Evolutionary conservation across 129 eudicot species (phyloP).

Genomic region (Kitagawia praeruptora): DNA sequence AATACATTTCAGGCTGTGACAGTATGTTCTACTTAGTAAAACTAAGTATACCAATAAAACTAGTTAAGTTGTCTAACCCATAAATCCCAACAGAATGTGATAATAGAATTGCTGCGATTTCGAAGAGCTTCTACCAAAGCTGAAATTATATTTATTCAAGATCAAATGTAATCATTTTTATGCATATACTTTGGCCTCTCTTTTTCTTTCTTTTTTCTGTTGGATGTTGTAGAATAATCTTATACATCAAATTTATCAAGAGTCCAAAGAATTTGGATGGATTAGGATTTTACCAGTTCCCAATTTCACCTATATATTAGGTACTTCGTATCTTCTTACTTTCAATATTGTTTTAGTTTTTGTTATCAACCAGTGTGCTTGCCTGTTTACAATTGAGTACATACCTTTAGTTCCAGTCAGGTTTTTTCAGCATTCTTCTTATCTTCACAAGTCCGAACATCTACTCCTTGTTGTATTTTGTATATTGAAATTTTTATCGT

Average conservation of each 20-base stretch:
- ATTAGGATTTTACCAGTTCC: neutral
- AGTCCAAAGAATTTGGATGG: neutral
- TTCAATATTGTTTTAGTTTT: neutral
- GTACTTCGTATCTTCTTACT: neutral
- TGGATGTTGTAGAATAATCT: neutral
- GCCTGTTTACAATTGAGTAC: neutral
- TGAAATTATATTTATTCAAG: slow-evolving; percentile 49
- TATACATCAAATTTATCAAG: neutral
- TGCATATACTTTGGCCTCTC: neutral
- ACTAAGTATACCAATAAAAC: too few species aligned
- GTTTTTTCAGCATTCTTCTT: neutral
- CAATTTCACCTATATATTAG: neutral
- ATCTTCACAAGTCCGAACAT: neutral
- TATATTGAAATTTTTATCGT: neutral
- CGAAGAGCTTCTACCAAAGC: slow-evolving; percentile 88
- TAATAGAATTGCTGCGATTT: slow-evolving; percentile 62
- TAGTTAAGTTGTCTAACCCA: too few species aligned
- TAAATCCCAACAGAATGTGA: too few species aligned
- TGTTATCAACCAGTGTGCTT: neutral
- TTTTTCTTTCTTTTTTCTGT: neutral
- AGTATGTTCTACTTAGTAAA: too few species aligned
- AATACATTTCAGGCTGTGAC: too few species aligned
- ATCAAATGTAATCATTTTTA: slow-evolving; percentile 33
- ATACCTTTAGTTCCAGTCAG: neutral
- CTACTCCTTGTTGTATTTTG: neutral